Evolutionary conservation across 2,329 filamentous ascomycete genomes (phyloP).

Genomic region (Knufia fluminis): DNA sequence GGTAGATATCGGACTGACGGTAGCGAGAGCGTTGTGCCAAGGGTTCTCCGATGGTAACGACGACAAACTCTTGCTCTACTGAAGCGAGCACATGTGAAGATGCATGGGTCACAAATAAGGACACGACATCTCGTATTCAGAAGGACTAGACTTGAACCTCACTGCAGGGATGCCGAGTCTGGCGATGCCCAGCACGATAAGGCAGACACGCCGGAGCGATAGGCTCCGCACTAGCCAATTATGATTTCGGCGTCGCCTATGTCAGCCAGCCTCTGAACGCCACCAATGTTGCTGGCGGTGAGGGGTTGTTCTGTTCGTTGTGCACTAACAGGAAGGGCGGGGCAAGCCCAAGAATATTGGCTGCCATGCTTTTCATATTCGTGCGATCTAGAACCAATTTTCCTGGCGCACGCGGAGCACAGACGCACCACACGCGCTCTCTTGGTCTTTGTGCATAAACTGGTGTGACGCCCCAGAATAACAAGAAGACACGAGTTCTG

Average conservation of each 20-base stretch:
- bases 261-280: slow-evolving; percentile 4
- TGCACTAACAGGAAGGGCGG: background rate
- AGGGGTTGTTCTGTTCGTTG: background rate
- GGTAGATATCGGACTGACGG: no score
- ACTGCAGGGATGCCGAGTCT: background rate
- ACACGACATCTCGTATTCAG: background rate
- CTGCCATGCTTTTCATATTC: background rate
- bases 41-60: background rate
- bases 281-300: slow-evolving; percentile 8
- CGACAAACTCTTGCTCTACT: background rate
- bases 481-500: no score
- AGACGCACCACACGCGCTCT: no score
- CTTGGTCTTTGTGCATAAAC: no score
- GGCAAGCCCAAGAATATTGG: background rate
- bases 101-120: background rate
- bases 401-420: no score
- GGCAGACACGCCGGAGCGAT: no score
- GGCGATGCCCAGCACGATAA: no score
- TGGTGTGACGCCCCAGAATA: no score
- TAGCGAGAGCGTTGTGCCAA: no score
- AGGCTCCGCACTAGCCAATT: background rate
- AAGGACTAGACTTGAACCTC: slow-evolving; percentile 1
- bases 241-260: background rate
- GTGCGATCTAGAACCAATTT: background rate
- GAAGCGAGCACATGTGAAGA: background rate